phyloP scores from a whole-genome alignment of 106 monocot genomes.

The Allium cepa region DNA sequence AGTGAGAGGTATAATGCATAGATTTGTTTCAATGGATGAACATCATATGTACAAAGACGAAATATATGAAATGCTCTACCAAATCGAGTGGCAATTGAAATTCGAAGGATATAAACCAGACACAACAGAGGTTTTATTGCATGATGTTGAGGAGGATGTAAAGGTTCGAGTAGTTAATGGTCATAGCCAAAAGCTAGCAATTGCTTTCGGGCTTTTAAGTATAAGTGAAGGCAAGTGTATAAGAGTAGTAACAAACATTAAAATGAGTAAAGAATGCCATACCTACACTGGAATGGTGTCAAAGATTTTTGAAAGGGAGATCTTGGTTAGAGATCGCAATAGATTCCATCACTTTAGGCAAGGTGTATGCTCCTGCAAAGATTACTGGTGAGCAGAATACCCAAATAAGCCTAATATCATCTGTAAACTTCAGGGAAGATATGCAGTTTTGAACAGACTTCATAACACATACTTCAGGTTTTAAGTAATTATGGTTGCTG shows the following conservation, averaged over 20 bases:
- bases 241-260: conserved; percentile 11
- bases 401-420: too few species aligned
- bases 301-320: conserved; percentile 49
- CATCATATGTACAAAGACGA: conserved; percentile 14
- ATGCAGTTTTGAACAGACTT: too few species aligned
- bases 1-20: conserved; percentile 40
- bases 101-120: conserved; percentile 14
- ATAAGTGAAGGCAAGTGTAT: conserved; percentile 6
- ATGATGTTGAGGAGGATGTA: not conserved
- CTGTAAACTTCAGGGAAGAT: too few species aligned
- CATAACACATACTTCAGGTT: too few species aligned
- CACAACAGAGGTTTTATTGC: conserved; percentile 2
- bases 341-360: conserved; percentile 15
- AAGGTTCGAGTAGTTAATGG: conserved; percentile 3
- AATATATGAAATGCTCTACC: conserved; percentile 12
- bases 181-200: conserved; percentile 18
- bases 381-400: conserved; percentile 8
- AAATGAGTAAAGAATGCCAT: conserved; percentile 48
- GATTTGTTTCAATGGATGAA: conserved; percentile 57
- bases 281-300: conserved; percentile 49
- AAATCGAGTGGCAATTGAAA: conserved; percentile 17
- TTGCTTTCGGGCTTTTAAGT: conserved; percentile 19
- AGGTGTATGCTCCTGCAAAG: conserved; percentile 14
- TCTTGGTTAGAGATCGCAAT: conserved; percentile 49
- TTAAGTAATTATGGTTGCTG: too few species aligned